Conservation (phyloP, 345 rosid genomes). For the Psidium friedrichsthalianum region DNA sequence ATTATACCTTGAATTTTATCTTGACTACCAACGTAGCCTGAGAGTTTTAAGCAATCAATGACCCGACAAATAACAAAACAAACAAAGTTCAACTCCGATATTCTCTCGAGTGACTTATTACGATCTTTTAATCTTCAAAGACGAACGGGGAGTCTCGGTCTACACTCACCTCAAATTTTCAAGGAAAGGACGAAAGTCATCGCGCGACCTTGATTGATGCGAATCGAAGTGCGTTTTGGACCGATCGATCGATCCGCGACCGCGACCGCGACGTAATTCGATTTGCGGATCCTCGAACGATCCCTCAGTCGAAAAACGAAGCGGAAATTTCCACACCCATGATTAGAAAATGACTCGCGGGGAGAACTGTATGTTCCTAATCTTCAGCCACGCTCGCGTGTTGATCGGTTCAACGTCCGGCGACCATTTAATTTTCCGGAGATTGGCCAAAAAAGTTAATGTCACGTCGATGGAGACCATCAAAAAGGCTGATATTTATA, state of each 20-base stretch:
- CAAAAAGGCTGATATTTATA: background rate
- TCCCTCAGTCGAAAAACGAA: background rate
- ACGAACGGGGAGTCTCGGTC: accelerated
- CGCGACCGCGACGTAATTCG: background rate
- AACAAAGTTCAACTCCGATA: background rate
- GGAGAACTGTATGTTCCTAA: background rate
- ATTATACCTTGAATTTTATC: no score
- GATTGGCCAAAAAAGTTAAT: background rate
- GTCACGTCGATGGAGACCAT: background rate
- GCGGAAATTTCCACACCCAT: background rate
- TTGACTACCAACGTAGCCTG: no score
- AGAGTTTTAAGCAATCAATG: background rate
- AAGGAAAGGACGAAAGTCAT: background rate
- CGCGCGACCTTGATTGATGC: background rate
- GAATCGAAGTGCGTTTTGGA: background rate
- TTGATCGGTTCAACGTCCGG: background rate
- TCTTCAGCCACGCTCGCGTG: background rate
- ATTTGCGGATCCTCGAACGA: background rate
- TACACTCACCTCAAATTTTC: background rate
- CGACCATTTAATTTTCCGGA: background rate
- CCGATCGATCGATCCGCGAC: no score
- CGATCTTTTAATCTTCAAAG: background rate
- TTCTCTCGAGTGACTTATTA: background rate
- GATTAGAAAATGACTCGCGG: background rate
- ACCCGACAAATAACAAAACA: background rate